Base-by-base conservation (phyloP, 768 basidiomycete genomes). In the Podaxis sp. region DNA sequence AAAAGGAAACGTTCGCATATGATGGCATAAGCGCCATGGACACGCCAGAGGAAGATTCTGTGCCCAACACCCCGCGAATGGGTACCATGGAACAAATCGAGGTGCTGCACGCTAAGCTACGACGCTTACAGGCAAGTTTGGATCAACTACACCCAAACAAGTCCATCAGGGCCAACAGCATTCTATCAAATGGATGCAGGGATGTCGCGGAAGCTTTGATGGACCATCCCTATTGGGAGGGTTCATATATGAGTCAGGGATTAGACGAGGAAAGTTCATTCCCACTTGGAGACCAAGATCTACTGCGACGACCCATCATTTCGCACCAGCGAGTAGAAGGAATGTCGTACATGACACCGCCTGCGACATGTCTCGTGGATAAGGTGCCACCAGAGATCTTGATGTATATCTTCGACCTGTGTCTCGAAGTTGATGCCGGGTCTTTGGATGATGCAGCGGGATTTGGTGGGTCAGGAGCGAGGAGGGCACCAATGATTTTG, bases 331-430 rank as follows among this genome's bases (percentile, higher is more conserved):
- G 24, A 52, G 40, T 41, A 27, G 50, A 43, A 7, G 36, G 15
- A 36, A 11, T 47, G 36, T 33, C 33, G 36, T 40, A 24, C 15
- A 24, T 17, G 37, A 43, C 22, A 27, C 49, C 49, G 8, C 49
- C 58, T 25, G 19, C 46, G 46, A 38, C 33, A 4, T 55, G 50
- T 33, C 24, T 37, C 36, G 40, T 56, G 22, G 37, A 43, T 29
- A 15, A 19, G 24, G 24, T 62, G 24, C 61, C 61, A 22, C 33
- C 55, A 11, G 61, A 62, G 37, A 62, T 62, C 13, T 15, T 55
- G 61, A 51, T 62, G 46, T 27, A 40, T 19, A 56, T 62, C 17
- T 62, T 62, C 55, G 61, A 62, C 53, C 9, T 62, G 36, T 55
- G 54, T 40, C 33, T 50, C n/a, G 49, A 37, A 36, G 43, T 47